These are phyloP conservation scores for Cryptosporidium felis DNA, from an alignment of 169 alveolate genomes.

Conservation along the genomic window DNA sequence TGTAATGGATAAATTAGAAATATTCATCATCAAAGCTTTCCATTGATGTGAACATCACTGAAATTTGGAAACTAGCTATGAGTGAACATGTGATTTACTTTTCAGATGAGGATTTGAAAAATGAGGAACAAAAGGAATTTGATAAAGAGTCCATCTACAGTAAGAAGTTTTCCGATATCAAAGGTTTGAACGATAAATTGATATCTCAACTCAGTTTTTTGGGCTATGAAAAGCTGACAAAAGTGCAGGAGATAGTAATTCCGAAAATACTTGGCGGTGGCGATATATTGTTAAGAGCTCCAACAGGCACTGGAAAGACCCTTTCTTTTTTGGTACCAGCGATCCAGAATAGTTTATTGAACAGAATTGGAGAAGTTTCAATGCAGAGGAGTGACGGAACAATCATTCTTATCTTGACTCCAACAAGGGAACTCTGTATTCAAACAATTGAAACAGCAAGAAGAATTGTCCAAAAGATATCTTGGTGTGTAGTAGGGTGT, in stretches of 20 bases:
- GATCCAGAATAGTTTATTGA: slow-evolving; percentile 75
- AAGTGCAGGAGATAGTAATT: slow-evolving; percentile 88
- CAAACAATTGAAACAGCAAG: slow-evolving; percentile 80
- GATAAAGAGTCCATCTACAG: slow-evolving; percentile 56
- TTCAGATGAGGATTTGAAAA: slow-evolving; percentile 16
- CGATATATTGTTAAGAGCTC: slow-evolving; percentile 91
- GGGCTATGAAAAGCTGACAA: slow-evolving; percentile 85
- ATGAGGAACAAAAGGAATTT: background rate
- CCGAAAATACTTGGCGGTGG: slow-evolving; percentile 89
- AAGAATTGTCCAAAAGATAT: slow-evolving; percentile 79
- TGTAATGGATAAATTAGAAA: no score
- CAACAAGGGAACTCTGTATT: slow-evolving; percentile 90
- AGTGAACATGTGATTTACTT: slow-evolving; percentile 15
- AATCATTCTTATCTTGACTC: slow-evolving; percentile 79
- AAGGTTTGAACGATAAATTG: slow-evolving; percentile 31
- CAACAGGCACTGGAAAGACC: slow-evolving; percentile 98
- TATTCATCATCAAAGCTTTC: no score
- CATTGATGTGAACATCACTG: no score
- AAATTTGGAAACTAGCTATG: background rate
- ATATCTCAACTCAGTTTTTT: slow-evolving; percentile 52
- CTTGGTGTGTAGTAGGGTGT: slow-evolving; percentile 79
- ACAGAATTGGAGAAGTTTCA: slow-evolving; percentile 45
- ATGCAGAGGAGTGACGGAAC: slow-evolving; percentile 80
- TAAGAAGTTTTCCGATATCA: slow-evolving; percentile 64
- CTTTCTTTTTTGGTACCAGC: slow-evolving; percentile 94